phyloP scores from a whole-genome alignment of 768 basidiomycete genomes.

The Podaxis rugospora region DNA sequence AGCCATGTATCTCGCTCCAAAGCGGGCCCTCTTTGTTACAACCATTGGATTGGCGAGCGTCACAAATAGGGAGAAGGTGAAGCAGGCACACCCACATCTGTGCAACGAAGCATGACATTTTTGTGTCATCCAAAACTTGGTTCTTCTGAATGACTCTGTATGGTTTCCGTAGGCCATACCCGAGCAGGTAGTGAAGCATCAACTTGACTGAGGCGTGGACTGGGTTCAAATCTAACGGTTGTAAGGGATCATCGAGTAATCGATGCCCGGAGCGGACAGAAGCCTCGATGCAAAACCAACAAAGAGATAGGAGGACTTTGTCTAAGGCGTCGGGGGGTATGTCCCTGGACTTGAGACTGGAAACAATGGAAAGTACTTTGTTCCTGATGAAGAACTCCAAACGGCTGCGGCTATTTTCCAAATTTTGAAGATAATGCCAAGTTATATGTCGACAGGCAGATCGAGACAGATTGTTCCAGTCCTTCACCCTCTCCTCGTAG shows the following conservation, averaged over 20 bases:
- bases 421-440: neutral
- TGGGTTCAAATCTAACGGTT: conserved; percentile 1
- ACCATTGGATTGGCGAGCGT: neutral
- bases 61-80: conserved; percentile 2
- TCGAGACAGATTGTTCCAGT: conserved; percentile 2
- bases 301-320: conserved; percentile 3
- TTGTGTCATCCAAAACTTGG: conserved; percentile 1
- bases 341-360: neutral
- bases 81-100: conserved; percentile 11
- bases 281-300: conserved; percentile 8
- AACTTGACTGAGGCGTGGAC: conserved; percentile 1
- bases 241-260: neutral
- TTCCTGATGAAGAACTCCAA: neutral
- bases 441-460: conserved; percentile 4
- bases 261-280: conserved; percentile 7
- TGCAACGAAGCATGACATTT: conserved; percentile 2
- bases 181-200: conserved; percentile 2
- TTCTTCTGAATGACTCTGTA: neutral
- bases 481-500: conserved; percentile 6
- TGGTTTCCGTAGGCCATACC: conserved; percentile 4
- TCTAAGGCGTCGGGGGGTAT: neutral
- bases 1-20: neutral
- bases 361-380: neutral
- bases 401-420: neutral
- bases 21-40: neutral